phyloP scores from a whole-genome alignment of 805 yeast species.

The Kockiozyma suomiensis region DNA sequence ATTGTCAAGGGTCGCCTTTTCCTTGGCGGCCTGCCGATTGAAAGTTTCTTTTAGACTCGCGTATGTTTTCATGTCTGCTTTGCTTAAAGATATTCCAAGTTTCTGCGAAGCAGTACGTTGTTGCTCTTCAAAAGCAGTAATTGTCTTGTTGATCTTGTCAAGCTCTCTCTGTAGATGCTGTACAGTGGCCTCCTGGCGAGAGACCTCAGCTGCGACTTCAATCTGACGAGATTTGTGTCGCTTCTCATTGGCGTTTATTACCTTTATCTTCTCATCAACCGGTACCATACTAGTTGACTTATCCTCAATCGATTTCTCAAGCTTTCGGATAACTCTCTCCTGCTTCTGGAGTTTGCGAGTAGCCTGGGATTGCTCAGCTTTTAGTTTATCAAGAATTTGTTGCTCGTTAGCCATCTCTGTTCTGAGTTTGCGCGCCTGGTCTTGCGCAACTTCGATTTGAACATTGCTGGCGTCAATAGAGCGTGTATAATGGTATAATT shows the following conservation, averaged over 20 bases:
- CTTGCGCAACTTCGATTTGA: slow-evolving; percentile 30
- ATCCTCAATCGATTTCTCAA: slow-evolving; percentile 48
- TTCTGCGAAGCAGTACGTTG: slow-evolving; percentile 42
- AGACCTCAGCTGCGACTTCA: slow-evolving; percentile 58
- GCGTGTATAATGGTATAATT: slow-evolving; percentile 61
- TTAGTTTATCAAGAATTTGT: slow-evolving; percentile 9
- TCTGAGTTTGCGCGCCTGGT: slow-evolving; percentile 9
- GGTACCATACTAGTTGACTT: slow-evolving; percentile 60
- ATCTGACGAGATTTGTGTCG: slow-evolving; percentile 46
- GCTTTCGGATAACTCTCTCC: slow-evolving; percentile 44
- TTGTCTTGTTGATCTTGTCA: slow-evolving; percentile 48
- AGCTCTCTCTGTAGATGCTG: slow-evolving; percentile 53
- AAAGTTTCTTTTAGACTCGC: slow-evolving; percentile 59
- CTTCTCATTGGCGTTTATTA: slow-evolving; percentile 51
- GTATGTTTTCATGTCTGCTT: slow-evolving; percentile 60
- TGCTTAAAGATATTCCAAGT: slow-evolving; percentile 47
- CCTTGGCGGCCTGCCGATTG: slow-evolving; percentile 35
- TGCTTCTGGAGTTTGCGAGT: slow-evolving; percentile 36
- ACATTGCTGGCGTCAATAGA: slow-evolving; percentile 38
- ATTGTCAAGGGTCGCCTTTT: slow-evolving; percentile 35
- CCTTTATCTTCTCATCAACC: slow-evolving; percentile 56
- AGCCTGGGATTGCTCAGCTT: slow-evolving; percentile 31
- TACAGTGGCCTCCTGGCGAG: slow-evolving; percentile 53
- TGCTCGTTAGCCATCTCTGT: slow-evolving; percentile 20
- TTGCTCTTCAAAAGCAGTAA: slow-evolving; percentile 46